Conservation (phyloP, 2,329 filamentous ascomycete species). For the Talaromyces sp. region DNA sequence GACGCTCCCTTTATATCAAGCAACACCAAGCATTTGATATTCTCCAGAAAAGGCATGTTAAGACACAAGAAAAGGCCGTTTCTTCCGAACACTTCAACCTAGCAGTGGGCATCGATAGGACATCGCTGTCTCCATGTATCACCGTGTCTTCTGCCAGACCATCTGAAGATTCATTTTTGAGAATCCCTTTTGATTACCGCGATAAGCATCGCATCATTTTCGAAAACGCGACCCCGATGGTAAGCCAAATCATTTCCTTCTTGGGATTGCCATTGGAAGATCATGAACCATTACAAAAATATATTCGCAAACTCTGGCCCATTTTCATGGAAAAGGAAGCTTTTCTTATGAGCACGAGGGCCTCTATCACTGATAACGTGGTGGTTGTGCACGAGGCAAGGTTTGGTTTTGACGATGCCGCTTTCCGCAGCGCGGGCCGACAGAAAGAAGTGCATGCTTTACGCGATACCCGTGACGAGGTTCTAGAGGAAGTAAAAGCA, state of each 20-base stretch:
- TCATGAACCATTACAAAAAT: slow-evolving; percentile 40
- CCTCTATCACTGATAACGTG: slow-evolving; percentile 38
- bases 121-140: slow-evolving; percentile 59
- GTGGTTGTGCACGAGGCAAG: slow-evolving; percentile 52
- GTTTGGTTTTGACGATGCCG: slow-evolving; percentile 67
- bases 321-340: slow-evolving; percentile 64
- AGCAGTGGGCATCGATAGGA: slow-evolving; percentile 62
- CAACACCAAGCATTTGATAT: slow-evolving; percentile 52
- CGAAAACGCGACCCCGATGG: slow-evolving; percentile 35
- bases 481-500: slow-evolving; percentile 56
- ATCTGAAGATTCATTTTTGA: slow-evolving; percentile 42
- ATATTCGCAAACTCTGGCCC: slow-evolving; percentile 53
- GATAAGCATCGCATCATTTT: slow-evolving; percentile 36
- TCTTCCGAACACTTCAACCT: slow-evolving; percentile 48
- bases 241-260: slow-evolving; percentile 41
- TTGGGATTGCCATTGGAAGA: slow-evolving; percentile 50
- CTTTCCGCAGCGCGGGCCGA: slow-evolving; percentile 58
- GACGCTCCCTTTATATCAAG: slow-evolving; percentile 53
- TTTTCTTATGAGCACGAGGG: slow-evolving; percentile 53
- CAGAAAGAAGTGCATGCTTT: slow-evolving; percentile 58
- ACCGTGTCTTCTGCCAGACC: slow-evolving; percentile 53
- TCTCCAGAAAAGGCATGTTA: slow-evolving; percentile 49
- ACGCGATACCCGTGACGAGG: slow-evolving; percentile 49
- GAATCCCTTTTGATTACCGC: slow-evolving; percentile 60
- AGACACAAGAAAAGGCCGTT: slow-evolving; percentile 34